These are phyloP conservation scores for Hydnum rufescens DNA, from an alignment of 768 basidiomycete species.

Conservation along the genomic window DNA sequence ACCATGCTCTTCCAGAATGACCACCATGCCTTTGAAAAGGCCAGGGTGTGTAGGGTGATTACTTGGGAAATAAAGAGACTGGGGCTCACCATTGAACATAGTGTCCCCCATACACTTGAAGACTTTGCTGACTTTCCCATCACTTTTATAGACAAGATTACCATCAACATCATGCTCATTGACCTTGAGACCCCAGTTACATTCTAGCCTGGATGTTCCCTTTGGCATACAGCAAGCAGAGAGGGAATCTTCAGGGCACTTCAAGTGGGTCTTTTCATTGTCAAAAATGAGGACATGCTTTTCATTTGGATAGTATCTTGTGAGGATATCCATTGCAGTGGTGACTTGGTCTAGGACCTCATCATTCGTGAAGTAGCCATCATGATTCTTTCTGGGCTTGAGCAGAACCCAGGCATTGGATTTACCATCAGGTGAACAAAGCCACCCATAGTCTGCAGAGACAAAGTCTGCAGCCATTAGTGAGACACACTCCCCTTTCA, in stretches of 20 bases:
- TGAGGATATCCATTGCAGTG: constrained; percentile 18
- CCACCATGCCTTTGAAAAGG: too few relatives aligned
- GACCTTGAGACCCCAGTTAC: too few relatives aligned
- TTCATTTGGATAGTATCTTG: constrained; percentile 17
- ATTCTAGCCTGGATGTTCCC: neutral
- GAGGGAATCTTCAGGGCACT: constrained; percentile 16
- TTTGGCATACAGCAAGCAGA: constrained; percentile 23
- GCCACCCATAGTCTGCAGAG: too few relatives aligned
- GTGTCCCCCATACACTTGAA: neutral
- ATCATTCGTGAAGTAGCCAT: constrained; percentile 10
- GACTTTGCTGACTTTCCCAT: neutral
- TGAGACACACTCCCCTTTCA: constrained; percentile 22
- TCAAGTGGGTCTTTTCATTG: constrained; percentile 21
- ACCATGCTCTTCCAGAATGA: constrained; percentile 14
- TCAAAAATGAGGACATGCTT: constrained; percentile 19
- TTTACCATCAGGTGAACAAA: constrained; percentile 1
- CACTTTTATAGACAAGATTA: neutral
- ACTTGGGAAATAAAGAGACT: too few relatives aligned
- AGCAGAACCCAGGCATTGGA: neutral
- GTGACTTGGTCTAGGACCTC: constrained; percentile 15
- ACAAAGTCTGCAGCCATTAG: too few relatives aligned
- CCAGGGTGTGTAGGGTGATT: too few relatives aligned
- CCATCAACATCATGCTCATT: too few relatives aligned
- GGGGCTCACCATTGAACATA: constrained; percentile 10
- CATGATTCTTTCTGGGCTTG: constrained; percentile 5